Conservation (phyloP, 345 rosid genomes). For the Populus simonii region DNA sequence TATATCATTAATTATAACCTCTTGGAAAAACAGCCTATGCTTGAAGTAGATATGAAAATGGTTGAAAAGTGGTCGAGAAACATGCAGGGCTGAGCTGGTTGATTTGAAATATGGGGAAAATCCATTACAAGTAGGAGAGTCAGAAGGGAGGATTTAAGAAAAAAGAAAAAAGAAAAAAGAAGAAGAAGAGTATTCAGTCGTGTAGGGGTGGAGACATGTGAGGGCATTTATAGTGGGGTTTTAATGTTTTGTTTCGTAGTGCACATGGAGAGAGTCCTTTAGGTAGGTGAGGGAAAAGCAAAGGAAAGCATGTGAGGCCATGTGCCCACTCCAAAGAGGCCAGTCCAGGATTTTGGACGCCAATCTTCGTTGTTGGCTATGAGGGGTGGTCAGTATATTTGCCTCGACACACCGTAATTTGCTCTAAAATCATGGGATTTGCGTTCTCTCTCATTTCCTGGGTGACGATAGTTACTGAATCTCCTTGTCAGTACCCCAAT, state of each 20-base stretch:
- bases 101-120: slow-evolving; percentile 6
- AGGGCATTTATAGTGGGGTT: slow-evolving; percentile 11
- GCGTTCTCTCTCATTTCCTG: neutral
- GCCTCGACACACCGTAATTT: neutral
- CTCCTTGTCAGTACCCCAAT: neutral
- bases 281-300: slow-evolving; percentile 9
- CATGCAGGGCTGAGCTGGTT: neutral
- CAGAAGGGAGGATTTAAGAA: neutral
- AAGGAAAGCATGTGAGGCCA: slow-evolving; percentile 24
- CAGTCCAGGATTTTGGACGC: neutral
- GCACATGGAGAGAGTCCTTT: slow-evolving; percentile 9
- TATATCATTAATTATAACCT: too few species aligned
- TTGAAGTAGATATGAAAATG: too few species aligned
- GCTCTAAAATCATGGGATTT: neutral
- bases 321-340: slow-evolving; percentile 12
- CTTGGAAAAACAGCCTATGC: too few species aligned
- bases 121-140: neutral
- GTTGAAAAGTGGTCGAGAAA: too few species aligned
- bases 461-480: too few species aligned
- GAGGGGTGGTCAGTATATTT: too few species aligned
- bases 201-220: slow-evolving; percentile 9
- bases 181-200: neutral
- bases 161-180: too few species aligned
- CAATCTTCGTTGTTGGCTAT: neutral
- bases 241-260: slow-evolving; percentile 15